Evolutionary conservation across 345 rosid genomes (phyloP).

Genomic region (Citrus reticulata): DNA sequence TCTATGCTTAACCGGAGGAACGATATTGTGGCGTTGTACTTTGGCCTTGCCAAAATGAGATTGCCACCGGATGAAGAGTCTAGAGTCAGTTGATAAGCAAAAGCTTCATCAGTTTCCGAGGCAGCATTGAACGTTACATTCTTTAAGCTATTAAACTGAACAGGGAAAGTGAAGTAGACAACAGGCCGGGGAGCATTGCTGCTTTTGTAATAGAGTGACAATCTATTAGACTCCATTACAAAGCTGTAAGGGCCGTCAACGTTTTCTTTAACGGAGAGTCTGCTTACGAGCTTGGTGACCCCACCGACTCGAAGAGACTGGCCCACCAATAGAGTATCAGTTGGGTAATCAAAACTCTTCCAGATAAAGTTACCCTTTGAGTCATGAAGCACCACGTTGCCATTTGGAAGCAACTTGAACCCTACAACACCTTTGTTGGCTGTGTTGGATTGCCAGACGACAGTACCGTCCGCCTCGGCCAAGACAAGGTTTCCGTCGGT

Average conservation of each 20-base stretch:
- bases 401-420: slow-evolving; percentile 35
- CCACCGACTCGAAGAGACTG: slow-evolving; percentile 30
- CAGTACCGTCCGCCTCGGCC: slow-evolving; percentile 49
- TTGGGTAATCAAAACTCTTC: slow-evolving; percentile 58
- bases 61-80: too few species aligned
- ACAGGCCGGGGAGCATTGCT: slow-evolving; percentile 25
- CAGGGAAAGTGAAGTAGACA: slow-evolving; percentile 24
- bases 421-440: slow-evolving; percentile 55
- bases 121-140: slow-evolving; percentile 16
- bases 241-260: slow-evolving; percentile 48
- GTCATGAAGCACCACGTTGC: slow-evolving; percentile 52
- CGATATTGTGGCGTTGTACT: too few species aligned
- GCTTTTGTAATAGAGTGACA: slow-evolving; percentile 30
- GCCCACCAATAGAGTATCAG: slow-evolving; percentile 44
- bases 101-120: too few species aligned
- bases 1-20: too few species aligned
- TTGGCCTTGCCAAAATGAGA: too few species aligned
- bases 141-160: background rate
- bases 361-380: slow-evolving; percentile 39
- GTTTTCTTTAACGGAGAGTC: slow-evolving; percentile 29
- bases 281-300: slow-evolving; percentile 46
- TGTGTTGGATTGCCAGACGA: slow-evolving; percentile 60
- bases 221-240: slow-evolving; percentile 39
- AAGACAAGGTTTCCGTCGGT: slow-evolving; percentile 51
- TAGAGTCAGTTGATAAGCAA: too few species aligned